Base-by-base conservation (phyloP, 2,329 filamentous ascomycete species). In the Fusarium marasasianum region DNA sequence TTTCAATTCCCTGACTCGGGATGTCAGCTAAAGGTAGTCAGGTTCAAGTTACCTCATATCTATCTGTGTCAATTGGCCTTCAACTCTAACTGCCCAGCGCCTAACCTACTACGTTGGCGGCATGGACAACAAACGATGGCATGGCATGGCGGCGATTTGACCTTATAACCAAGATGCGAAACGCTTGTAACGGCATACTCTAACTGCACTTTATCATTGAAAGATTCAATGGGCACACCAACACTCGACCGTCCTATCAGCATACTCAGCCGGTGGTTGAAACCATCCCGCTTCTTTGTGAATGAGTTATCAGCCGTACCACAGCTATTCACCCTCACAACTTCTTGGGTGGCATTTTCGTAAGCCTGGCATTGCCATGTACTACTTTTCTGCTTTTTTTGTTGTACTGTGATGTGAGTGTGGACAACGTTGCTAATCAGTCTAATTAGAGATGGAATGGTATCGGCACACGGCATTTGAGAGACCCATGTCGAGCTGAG, bases 401-500 rank as follows among this genome's bases (percentile, higher is more conserved):
- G n/a, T 17, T 53, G 33, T 15, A 53, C 20, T 29, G 14, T 17
- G 20, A 38, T 29, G 14, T 17, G 20, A 38, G 43, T 26, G n/a
- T 44, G 26, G 24, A 24, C 37, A 35, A n/a, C 31, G n/a, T 29
- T 41, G 43, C 51, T 26, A 35, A 37, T 38, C 20, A 31, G 26
- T 31, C 45, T 31, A 33, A 22, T 31, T 22, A 29, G 8, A 17
- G 24, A 24, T 18, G 29, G 41, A 31, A 37, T 31, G 38, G 29
- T 18, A 18, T 55, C 7, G 22, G 12, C 40, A 58, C 18, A 59
- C 10, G 35, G 20, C 41, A 53, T 41, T n/a, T 33, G 24, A 45
- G 33, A 31, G 26, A 61, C 54, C 60, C 66, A 66, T 71, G 51
- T 59, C 43, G 31, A 74, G 53, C 61, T 71, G 50, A 66, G 53